Base-by-base conservation (phyloP, 371 early-diverging fungal species). In the Rhizopus stolonifer region DNA sequence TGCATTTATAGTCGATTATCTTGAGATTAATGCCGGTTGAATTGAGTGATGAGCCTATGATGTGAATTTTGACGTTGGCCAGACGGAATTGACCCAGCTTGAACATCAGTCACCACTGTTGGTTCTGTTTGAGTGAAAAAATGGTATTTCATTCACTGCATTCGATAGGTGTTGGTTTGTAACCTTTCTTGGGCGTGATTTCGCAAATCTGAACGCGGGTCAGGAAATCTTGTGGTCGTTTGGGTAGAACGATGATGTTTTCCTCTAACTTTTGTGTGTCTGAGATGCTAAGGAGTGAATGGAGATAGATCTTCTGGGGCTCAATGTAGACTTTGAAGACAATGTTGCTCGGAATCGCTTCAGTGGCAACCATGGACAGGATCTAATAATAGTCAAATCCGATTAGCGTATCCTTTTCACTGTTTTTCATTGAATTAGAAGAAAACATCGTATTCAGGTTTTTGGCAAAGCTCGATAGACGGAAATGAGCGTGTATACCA, bases 401-500 rank as follows among this genome's bases (percentile, higher is more conserved):
- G 36, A 84, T 70, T 15, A 9, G 6, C 4, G 3, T 21, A 3
- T 23, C 47, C 9, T 46, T 18, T 4, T 22, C 22, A 4, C 21
- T 44, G 22, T 48, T 49, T 11, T 48, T 17, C 0, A 18, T 33
- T 13, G 54, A 26, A 3, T 63, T 51, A 4, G 63, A 42, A 7
- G 40, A 15, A 40, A 46, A 39, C 11, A 62, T 29, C 8, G 23
- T 19, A n/a, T 61, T 52, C n/a, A 56, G 18, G 7, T 72, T 65
- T 13, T 61, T 64, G 14, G 79, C 84, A 60, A 87, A 82, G 4
- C 79, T 78, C 2, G 83, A 80, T 3, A 86, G 56, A 55, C 87
- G 82, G 65, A 89, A 84, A 50, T 90, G 90, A 39, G 84, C 87
- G 61, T 94, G 93, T 6, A 90, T 81, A 38, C 83, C 82, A 15